A percentile compares a stretch with the other conserved stretches of the same genome.
These are phyloP conservation scores for Skeletonema grethae DNA, from an alignment of 108 stramenopile species.

Conservation along the genomic window DNA sequence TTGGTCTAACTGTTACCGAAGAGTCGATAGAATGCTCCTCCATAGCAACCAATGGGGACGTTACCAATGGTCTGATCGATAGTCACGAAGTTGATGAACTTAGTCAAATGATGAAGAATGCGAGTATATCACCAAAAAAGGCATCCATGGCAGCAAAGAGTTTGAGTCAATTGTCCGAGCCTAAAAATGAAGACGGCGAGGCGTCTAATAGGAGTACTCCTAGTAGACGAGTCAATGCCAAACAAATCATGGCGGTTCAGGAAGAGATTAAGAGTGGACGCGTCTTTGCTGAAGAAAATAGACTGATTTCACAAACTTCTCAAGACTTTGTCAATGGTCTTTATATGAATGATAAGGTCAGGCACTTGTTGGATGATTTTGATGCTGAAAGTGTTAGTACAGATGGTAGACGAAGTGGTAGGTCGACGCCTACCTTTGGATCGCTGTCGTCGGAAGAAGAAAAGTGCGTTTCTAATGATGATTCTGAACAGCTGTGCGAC, in stretches of 20 bases:
- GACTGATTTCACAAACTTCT: background rate
- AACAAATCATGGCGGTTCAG: background rate
- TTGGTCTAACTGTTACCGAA: background rate
- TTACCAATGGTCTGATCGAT: too few species aligned
- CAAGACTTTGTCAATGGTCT: background rate
- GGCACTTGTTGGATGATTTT: background rate
- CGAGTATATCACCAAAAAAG: slow-evolving; percentile 1
- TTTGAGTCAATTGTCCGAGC: background rate
- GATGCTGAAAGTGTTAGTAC: background rate
- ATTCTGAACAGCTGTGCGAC: too few species aligned
- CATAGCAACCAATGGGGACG: background rate
- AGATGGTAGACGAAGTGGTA: background rate
- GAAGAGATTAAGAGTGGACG: background rate
- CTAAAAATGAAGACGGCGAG: background rate
- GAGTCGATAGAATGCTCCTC: background rate
- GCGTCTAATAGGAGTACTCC: too few species aligned
- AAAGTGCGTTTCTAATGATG: background rate
- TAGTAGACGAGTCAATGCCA: background rate
- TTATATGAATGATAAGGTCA: slow-evolving; percentile 2
- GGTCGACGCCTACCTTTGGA: background rate
- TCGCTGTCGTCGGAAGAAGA: background rate
- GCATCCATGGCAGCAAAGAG: slow-evolving; percentile 2
- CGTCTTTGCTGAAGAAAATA: background rate
- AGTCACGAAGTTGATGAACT: background rate
- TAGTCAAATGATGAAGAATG: background rate